phyloP scores from a whole-genome alignment of 495 filamentous ascomycete genomes.

The Trichoderma virens region DNA sequence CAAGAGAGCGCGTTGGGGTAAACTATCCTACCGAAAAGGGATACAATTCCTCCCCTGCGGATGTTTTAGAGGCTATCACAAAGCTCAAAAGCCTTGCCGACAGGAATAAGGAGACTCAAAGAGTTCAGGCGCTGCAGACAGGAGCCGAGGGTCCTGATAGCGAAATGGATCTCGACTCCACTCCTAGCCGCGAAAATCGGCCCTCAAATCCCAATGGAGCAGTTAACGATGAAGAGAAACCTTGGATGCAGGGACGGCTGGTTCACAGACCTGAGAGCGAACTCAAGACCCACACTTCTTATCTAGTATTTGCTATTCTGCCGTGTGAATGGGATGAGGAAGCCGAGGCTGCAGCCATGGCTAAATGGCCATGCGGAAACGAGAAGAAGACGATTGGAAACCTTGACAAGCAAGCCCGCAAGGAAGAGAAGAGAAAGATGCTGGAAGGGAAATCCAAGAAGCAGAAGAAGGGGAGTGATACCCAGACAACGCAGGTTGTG shows the following conservation, averaged over 20 bases:
- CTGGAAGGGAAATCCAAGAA: constrained; percentile 25
- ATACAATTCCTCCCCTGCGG: constrained; percentile 46
- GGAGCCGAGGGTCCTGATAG: constrained; percentile 20
- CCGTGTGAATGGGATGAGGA: constrained; percentile 77
- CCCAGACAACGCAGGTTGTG: background rate
- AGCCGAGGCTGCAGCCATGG: constrained; percentile 63
- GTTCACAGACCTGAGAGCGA: constrained; percentile 77
- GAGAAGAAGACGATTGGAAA: constrained; percentile 39
- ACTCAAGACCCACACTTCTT: constrained; percentile 90
- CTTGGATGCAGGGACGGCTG: constrained; percentile 59
- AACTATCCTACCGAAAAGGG: constrained; percentile 33
- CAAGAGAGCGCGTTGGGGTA: constrained; percentile 68
- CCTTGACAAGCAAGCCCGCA: constrained; percentile 44
- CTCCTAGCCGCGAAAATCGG: constrained; percentile 14
- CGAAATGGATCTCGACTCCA: constrained; percentile 13
- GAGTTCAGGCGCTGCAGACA: background rate
- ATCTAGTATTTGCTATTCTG: constrained; percentile 86
- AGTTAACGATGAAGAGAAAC: constrained; percentile 26
- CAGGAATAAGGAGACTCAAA: constrained; percentile 57
- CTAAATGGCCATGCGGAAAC: constrained; percentile 49
- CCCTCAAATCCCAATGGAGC: constrained; percentile 9
- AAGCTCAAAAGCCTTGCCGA: constrained; percentile 47
- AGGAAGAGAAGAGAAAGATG: constrained; percentile 38
- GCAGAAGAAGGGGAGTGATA: constrained; percentile 11
- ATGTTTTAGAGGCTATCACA: constrained; percentile 69